Conservation (phyloP, 2,329 filamentous ascomycete genomes). For the Pseudogymnoascus sp. region DNA sequence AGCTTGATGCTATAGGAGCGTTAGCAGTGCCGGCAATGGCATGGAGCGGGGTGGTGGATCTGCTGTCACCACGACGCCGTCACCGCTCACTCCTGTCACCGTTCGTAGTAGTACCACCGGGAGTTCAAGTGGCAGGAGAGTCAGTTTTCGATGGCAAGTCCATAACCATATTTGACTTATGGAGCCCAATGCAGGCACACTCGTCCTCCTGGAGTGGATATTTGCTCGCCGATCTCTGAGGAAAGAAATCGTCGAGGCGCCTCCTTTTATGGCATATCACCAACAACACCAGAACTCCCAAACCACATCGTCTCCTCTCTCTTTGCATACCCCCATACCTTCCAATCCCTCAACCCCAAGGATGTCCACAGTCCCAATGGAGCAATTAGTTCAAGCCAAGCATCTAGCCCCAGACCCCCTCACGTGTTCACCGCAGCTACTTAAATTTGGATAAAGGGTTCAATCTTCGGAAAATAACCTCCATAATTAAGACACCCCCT, state of each 20-base stretch:
- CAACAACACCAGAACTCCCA: not conserved
- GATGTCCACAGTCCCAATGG: too few species aligned
- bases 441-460: too few species aligned
- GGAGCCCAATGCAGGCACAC: not conserved
- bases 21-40: too few species aligned
- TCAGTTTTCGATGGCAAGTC: not conserved
- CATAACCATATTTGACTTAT: not conserved
- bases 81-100: not conserved
- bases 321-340: not conserved
- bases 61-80: not conserved
- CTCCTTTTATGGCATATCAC: not conserved
- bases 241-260: not conserved
- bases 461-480: too few species aligned
- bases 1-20: too few species aligned
- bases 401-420: too few species aligned
- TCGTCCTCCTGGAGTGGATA: not conserved
- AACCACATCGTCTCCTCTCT: not conserved
- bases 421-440: too few species aligned
- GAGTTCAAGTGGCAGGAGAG: not conserved
- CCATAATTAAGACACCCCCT: too few species aligned
- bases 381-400: too few species aligned
- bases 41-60: not conserved
- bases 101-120: not conserved
- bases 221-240: not conserved
- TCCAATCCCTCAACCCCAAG: not conserved